Base-by-base conservation (phyloP, 2,329 filamentous ascomycete genomes). In the Elsinoe batatas region DNA sequence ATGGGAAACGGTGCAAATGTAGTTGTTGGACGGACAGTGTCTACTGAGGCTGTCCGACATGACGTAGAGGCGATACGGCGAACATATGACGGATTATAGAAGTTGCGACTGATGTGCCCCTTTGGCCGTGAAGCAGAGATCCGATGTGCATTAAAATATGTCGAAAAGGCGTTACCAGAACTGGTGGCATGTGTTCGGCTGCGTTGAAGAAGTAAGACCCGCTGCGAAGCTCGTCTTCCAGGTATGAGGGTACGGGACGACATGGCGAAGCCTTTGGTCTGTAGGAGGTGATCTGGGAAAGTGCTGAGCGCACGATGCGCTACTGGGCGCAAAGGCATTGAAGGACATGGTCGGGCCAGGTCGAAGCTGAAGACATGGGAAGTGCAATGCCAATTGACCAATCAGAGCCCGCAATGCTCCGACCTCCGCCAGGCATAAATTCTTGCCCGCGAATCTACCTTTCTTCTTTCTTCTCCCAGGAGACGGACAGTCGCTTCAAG, bases 1-100 rank as follows among this genome's bases (percentile, higher is more conserved):
- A 51, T 37, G 5, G 47, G 35, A 13, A 51, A 51, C 4, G 47
- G 53, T 32, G 44, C 61, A 61, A 58, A 68, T 37, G 56, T 32
- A 32, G 32, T 18, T 47, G 40, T 33, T 2, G 47, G 6, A 11
- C 7, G 32, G 10, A 20, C 17, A 7, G 47, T 4, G 7, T 22
- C 32, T 13, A 51, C 17, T 2, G 47, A 51, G 6, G 47, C 47
- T 8, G 26, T 12, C 18, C n/a, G 44, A 12, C 10, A 33, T 17
- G 33, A 1, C 26, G 47, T n/a, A 10, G 33, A 26, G 13, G 33
- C 10, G 5, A 51, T 22, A 8, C 32, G 35, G 7, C 35, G 47
- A 38, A 4, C 10, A 10, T 51, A 38, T 2, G 47, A 51, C 1
- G 8, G 32, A 1, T 6, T 35, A 18, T 51, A 49, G 42, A 49